A percentile compares a stretch with the other conserved stretches of the same genome.
phyloP scores from a whole-genome alignment of 495 filamentous ascomycete genomes.

The Rusavskia elegans region DNA sequence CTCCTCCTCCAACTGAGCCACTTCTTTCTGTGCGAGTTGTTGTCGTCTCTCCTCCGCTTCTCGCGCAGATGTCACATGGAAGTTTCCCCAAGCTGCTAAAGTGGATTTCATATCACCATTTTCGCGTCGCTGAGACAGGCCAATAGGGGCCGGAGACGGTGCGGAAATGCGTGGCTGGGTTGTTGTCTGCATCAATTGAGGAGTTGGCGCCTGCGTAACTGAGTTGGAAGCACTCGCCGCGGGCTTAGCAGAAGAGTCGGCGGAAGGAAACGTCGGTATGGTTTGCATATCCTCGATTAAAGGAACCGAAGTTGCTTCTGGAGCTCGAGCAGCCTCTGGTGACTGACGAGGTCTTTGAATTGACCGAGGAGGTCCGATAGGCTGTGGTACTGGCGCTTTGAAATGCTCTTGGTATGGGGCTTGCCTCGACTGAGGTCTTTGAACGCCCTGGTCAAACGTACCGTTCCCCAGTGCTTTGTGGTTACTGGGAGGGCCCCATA shows the following conservation, averaged over 20 bases:
- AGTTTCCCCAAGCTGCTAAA: constrained; percentile 32
- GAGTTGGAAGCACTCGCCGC: not conserved
- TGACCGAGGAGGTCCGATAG: constrained; percentile 13
- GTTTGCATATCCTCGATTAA: constrained; percentile 13
- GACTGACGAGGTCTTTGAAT: constrained; percentile 8
- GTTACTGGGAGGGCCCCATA: constrained; percentile 60
- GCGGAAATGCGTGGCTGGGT: not conserved
- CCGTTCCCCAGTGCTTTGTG: constrained; percentile 61
- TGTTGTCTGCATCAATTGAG: not conserved
- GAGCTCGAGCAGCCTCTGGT: constrained; percentile 1
- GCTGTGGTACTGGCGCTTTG: constrained; percentile 7
- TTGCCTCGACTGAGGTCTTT: constrained; percentile 25
- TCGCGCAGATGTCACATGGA: constrained; percentile 25
- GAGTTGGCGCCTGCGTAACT: not conserved
- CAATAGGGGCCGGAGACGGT: not conserved
- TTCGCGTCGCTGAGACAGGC: not conserved
- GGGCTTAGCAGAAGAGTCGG: constrained; percentile 1
- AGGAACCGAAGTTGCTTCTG: constrained; percentile 4
- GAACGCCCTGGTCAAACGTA: constrained; percentile 52
- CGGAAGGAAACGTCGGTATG: constrained; percentile 9
- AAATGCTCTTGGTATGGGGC: constrained; percentile 12
- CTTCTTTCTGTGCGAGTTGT: constrained; percentile 23
- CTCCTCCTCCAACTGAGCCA: constrained; percentile 22
- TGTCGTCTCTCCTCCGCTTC: constrained; percentile 27
- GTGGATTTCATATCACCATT: not conserved